phyloP scores from a whole-genome alignment of 139 green algal genomes.

The Zygnema cylindricum region DNA sequence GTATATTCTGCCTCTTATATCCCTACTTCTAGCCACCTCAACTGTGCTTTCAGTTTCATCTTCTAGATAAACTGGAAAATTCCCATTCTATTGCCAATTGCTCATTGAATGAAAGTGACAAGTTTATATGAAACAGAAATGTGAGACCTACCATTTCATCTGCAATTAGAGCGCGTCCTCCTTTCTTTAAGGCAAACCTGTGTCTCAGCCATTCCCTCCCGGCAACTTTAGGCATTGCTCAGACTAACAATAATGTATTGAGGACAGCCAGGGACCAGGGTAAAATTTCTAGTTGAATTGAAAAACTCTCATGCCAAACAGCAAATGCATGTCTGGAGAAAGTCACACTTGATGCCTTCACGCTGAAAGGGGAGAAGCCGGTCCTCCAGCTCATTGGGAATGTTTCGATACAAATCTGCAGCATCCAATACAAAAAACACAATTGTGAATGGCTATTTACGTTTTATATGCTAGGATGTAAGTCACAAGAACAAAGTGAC shows the following conservation, averaged over 20 bases:
- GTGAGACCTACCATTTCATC: slow-evolving; percentile 62
- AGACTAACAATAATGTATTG: neutral
- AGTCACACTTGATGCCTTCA: slow-evolving; percentile 15
- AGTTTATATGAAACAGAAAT: no score
- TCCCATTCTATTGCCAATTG: no score
- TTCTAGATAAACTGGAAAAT: no score
- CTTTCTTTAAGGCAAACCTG: slow-evolving; percentile 52
- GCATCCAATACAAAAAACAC: neutral
- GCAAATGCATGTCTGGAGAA: neutral
- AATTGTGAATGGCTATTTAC: neutral
- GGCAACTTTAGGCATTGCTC: neutral
- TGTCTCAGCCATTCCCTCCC: neutral
- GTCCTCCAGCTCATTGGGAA: neutral
- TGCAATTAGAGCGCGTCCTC: slow-evolving; percentile 56
- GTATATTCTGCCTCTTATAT: no score
- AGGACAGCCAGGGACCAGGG: neutral
- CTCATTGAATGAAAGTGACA: no score
- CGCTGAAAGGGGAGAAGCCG: neutral
- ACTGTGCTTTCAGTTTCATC: no score
- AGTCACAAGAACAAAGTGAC: neutral
- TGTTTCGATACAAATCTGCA: neutral
- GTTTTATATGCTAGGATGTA: neutral
- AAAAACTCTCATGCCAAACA: no score
- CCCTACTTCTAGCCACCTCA: no score
- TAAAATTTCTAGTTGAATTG: neutral